Base-by-base conservation (phyloP, 169 alveolate genomes). In the Plasmodium sp. region DNA sequence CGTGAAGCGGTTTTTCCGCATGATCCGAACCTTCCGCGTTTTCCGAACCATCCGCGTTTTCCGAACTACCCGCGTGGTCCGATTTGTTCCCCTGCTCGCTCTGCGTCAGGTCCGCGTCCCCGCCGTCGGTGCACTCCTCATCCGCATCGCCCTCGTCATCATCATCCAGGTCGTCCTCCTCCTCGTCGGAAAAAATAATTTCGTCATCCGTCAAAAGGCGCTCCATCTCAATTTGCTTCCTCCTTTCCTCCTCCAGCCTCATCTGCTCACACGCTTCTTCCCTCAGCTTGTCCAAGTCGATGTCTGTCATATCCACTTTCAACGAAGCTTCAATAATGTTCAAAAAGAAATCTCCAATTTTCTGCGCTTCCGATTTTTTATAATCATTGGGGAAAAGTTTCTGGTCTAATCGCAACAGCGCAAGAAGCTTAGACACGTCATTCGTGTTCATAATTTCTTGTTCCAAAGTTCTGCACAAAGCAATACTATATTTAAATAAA, bases 401-500 rank as follows among this genome's bases (percentile, higher is more conserved):
- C 16, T 95, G 96, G 79, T 96, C 98, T 82, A 96, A 80, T 62
- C 98, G 45, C 36, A 96, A 96, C 16, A 95, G 45, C 51, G 94
- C 95, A 27, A 96, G 91, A 9, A 94, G 48, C 48, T 39, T 83
- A 12, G 97, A 95, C 18, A 96, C 97, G 79, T 96, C 98, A 71
- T 58, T 91, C 73, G 95, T 84, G 7, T 81, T 93, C 88, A 96
- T 34, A 34, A 96, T 83, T 67, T 93, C 96, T 5, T 94, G 92
- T 41, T 91, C 95, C 71, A 85, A 94, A 18, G 86, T 77, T 77
- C 62, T 83, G 75, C 96, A 75, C 81, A 96, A 96, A 18, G 97
- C 95, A 56, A 96, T 93, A 33, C 97, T 96, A 81, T 92, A 94
- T 80, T 93, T 94, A 84, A 96, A 96, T 56, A 96, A 58, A 95